Base-by-base conservation (phyloP, 805 yeast species). In the Lachancea lanzarotensis region DNA sequence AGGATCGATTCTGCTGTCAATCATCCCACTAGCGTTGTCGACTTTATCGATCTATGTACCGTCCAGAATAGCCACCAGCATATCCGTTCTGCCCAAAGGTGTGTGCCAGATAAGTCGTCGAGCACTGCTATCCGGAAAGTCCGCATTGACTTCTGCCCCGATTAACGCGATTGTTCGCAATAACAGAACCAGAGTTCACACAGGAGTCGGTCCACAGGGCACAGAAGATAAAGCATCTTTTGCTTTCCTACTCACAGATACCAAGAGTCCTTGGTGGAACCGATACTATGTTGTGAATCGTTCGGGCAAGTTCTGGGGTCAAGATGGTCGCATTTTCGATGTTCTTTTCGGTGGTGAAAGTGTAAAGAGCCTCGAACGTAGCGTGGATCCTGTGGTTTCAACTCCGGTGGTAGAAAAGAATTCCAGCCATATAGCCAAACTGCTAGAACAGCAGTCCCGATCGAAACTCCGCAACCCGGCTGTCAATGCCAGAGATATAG, bases 131-230 rank as follows among this genome's bases (percentile, higher is more conserved):
- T 35, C 52, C 2, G 54, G 60, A 2, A 50, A 52, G 35, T 49
- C 52, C 10, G 42, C 58, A 6, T 34, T 39, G 6, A 22, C 43
- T 3, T 39, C 40, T 3, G 49, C 54, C 30, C 47, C 51, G 2
- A 19, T 62, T 20, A 35, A 44, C 16, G 44, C 50, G 3, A 43
- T 60, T 16, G 49, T 37, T n/a, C 54, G 57, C 38, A 47, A 44
- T 25, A 45, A 43, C 6, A 50, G 42, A 35, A 51, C 52, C 9
- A 48, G 50, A 18, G 56, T 59, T 9, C 62, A 49, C 32, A 62
- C 67, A 1, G 66, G 67, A 1, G 48, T 42, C 2, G 66, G 67
- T 7, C 18, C 43, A 1, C 63, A 59, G 37, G 64, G 65, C 12
- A 49, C 60, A 19, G 65, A 60, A n/a, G 65, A 62, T 46, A 53